Conservation (phyloP, 176 grass and related monocot species). For the Oryza australiensis region DNA sequence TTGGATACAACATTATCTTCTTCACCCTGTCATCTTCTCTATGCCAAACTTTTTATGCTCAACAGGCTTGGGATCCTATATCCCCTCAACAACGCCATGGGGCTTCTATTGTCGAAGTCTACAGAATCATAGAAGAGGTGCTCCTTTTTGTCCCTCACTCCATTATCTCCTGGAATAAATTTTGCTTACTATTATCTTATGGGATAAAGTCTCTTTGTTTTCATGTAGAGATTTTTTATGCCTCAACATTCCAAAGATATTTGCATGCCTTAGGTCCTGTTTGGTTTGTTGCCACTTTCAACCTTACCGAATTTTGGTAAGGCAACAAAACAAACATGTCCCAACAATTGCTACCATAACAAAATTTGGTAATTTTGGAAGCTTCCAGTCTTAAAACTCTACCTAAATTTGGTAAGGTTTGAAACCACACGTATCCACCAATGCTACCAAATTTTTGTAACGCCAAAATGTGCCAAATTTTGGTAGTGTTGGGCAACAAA, state of each 20-base stretch:
- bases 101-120: constrained; percentile 94
- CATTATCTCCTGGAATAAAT: constrained; percentile 9
- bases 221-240: constrained; percentile 13
- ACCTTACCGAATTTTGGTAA: too few species aligned
- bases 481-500: background rate
- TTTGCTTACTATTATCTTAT: background rate
- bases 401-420: background rate
- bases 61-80: constrained; percentile 94
- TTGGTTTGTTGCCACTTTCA: too few species aligned
- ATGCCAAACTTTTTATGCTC: constrained; percentile 30
- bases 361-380: background rate
- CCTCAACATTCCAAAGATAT: constrained; percentile 1
- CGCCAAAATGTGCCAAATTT: background rate
- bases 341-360: background rate
- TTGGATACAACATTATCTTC: constrained; percentile 27
- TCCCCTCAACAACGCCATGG: constrained; percentile 95
- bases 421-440: background rate
- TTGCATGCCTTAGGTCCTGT: background rate
- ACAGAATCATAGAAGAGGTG: constrained; percentile 99
- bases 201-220: constrained; percentile 9
- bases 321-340: background rate
- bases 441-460: background rate
- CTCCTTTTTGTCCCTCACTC: constrained; percentile 17
- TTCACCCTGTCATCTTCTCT: constrained; percentile 20
- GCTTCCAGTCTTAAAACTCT: background rate